Base-by-base conservation (phyloP, 768 basidiomycete genomes). In the Rhizopogon rudus region DNA sequence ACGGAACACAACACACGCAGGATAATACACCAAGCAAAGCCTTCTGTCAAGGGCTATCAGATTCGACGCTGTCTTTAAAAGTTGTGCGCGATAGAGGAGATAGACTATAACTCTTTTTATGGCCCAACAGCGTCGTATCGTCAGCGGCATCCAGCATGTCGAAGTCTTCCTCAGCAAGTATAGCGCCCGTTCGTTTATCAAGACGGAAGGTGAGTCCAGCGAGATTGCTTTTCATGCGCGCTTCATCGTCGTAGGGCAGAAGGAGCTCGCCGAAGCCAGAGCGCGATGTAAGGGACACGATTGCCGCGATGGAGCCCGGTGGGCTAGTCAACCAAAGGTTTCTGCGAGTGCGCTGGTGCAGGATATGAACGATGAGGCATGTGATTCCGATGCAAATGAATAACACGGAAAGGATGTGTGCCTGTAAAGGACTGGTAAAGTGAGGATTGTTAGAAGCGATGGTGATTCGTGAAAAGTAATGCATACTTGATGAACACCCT, bases 181-280 rank as follows among this genome's bases (percentile, higher is more conserved):
- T 81, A 4, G 82, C 84, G 35, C 85, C 86, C 1, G 84, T 85
- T 35, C 78, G 70, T 53, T 63, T 68, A 63, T 87, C 86, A 44
- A 87, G 59, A 40, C 75, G 63, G 70, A 87, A 87, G 14, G 67
- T 67, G 49, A 87, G 60, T 0, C 78, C 79, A 13, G 69, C 66
- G 33, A 87, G 67, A 57, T 81, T 84, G 56, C 70, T 64, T 44
- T 73, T 71, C 33, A 87, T 69, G 4, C 70, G 69, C 28, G 54
- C 43, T 40, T 75, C 70, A 54, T 80, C 67, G 65, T 87, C 84
- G 56, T 81, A 83, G 1, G 86, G 84, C 10, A 77, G 61, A n/a
- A 87, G 67, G 12, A 83, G 73, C 40, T 83, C 76, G 20, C 83
- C 84, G 53, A 83, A 84, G 13, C 84, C 84, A 41, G 83, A 85